A percentile compares a stretch with the other conserved stretches of the same genome.
Conservation (phyloP, 2,329 filamentous ascomycete species). For the Alternaria arbusti region DNA sequence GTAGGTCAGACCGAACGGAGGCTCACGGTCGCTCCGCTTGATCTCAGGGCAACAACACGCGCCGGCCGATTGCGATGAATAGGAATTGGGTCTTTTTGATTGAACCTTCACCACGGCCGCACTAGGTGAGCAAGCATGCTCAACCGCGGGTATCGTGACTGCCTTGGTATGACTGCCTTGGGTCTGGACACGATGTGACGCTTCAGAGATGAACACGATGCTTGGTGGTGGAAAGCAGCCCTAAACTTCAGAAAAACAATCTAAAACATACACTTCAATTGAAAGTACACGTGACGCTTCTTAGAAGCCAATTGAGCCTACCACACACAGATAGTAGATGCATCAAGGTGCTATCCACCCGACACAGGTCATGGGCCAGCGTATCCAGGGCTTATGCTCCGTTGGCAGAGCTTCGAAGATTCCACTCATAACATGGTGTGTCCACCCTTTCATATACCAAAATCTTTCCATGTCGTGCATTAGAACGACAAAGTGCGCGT, state of each 20-base stretch:
- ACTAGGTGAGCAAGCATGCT: neutral
- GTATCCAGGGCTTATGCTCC: constrained; percentile 30
- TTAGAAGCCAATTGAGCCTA: neutral
- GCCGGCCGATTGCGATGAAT: neutral
- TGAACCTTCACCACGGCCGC: neutral
- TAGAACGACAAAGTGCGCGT: constrained; percentile 36
- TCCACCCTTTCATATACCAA: constrained; percentile 43
- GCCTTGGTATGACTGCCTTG: too few relatives aligned
- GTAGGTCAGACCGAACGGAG: neutral
- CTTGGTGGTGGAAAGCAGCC: neutral
- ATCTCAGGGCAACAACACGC: neutral
- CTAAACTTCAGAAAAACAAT: neutral
- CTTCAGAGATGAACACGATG: neutral
- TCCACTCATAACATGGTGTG: constrained; percentile 33
- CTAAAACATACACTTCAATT: neutral
- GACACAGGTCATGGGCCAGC: constrained; percentile 31
- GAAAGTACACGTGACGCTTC: neutral
- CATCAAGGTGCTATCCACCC: constrained; percentile 31
- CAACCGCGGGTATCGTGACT: neutral
- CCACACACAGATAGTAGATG: neutral
- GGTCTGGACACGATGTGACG: neutral
- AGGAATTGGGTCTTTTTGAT: neutral
- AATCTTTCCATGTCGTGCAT: constrained; percentile 35
- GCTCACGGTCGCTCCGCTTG: neutral
- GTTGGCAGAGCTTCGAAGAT: constrained; percentile 25